Evolutionary conservation across 202 grass and related monocot species (phyloP).

Genomic region (Panicum hallii): DNA sequence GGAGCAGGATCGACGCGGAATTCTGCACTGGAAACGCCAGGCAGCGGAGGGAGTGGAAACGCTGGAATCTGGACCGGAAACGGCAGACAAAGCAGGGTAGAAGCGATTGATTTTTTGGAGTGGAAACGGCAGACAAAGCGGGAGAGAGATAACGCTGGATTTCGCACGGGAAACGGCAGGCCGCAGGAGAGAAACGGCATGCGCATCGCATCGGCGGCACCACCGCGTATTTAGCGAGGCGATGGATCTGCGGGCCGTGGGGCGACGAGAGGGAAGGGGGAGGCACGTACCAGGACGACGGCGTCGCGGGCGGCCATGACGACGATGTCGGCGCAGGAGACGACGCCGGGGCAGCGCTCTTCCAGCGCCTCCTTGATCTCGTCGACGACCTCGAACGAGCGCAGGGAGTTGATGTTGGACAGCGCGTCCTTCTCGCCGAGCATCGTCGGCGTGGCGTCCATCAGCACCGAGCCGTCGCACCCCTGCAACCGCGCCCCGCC

Average conservation of each 20-base stretch:
- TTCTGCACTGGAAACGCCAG: slow-evolving; percentile 42
- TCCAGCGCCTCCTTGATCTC: slow-evolving; percentile 79
- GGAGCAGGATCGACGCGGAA: neutral
- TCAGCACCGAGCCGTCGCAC: slow-evolving; percentile 88
- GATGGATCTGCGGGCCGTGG: neutral
- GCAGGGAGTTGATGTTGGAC: slow-evolving; percentile 89
- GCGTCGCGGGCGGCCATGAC: slow-evolving; percentile 95
- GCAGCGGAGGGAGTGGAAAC: neutral
- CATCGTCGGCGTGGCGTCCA: slow-evolving; percentile 82
- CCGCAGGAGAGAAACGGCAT: neutral
- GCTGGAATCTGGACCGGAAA: neutral
- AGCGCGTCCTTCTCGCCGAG: slow-evolving; percentile 80
- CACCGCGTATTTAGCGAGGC: neutral
- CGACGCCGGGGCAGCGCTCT: slow-evolving; percentile 71
- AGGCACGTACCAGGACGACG: slow-evolving; percentile 68
- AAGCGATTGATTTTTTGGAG: neutral
- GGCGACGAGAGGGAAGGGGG: neutral
- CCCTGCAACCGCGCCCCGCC: slow-evolving; percentile 44
- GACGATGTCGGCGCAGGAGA: slow-evolving; percentile 96
- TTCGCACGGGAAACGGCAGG: slow-evolving; percentile 30
- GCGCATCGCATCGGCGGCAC: neutral
- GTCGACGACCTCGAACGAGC: slow-evolving; percentile 90
- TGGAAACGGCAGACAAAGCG: slow-evolving; percentile 11
- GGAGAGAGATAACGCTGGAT: neutral
- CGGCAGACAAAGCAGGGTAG: neutral